Base-by-base conservation (phyloP, 495 filamentous ascomycete genomes). In the Hypoxylon lienhwacheense region DNA sequence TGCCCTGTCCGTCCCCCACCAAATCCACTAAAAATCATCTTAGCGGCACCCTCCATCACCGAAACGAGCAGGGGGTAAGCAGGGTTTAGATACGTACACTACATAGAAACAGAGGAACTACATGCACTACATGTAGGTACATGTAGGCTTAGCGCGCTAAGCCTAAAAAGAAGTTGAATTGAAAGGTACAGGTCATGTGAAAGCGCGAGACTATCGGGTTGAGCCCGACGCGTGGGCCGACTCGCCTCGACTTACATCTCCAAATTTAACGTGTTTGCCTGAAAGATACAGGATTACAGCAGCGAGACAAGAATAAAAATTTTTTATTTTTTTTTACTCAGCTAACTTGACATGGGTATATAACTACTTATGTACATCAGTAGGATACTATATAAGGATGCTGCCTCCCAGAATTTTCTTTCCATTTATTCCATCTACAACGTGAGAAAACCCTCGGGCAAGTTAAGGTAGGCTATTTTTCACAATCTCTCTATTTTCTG, bases 211-310 rank as follows among this genome's bases (percentile, higher is more conserved):
- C n/a, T 67, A 60, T 67, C 62, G 44, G 24, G 65, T 63, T 48
- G 14, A 21, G 17, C 31, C 40, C 37, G 59, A 67, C 65, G 65
- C 65, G 65, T 60, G 62, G 58, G 41, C 62, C 55, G 57, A 60
- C 65, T 58, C n/a, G n/a, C n/a, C n/a, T n/a, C n/a, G n/a, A 49
- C 63, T n/a, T n/a, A n/a, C 50, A 67, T 67, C 65, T 20, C 59
- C 61, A 65, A 45, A 48, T 47, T 48, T n/a, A 46, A 45, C 65
- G 65, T 65, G 65, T 65, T 67, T 67, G 65, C 62, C 65, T 65
- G 57, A 46, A 59, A 47, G 21, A 59, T 59, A 47, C 34, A n/a
- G 28, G 53, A 36, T 19, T 41, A 46, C 37, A 34, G 16, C 53
- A 36, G 39, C 24, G 12, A 40, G 12, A 47, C 39, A 41, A 40